Conservation (phyloP, 768 basidiomycete species). For the Lactarius tabidus region DNA sequence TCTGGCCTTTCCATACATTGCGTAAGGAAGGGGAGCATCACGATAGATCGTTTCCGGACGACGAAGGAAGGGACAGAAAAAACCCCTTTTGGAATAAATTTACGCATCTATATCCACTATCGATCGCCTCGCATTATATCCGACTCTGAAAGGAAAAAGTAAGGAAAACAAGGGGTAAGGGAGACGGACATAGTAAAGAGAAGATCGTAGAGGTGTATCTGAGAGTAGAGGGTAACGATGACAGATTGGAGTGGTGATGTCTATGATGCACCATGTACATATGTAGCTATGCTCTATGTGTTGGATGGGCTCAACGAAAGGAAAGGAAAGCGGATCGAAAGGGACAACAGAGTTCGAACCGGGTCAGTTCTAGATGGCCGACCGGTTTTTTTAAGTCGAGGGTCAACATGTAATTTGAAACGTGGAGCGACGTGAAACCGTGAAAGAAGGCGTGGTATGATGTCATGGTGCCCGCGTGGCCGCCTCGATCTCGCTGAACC, state of each 20-base stretch:
- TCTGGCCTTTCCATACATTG: neutral
- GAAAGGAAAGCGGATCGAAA: neutral
- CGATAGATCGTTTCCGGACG: neutral
- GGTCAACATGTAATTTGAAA: constrained; percentile 5
- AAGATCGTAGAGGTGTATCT: neutral
- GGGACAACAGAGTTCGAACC: neutral
- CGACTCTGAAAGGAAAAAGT: neutral
- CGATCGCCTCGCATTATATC: constrained; percentile 12
- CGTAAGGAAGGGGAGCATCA: neutral
- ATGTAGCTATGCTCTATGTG: constrained; percentile 16
- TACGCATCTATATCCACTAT: neutral
- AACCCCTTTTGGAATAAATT: constrained; percentile 5
- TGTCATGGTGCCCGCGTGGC: constrained; percentile 23
- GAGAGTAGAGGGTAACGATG: constrained; percentile 4
- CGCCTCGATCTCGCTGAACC: constrained; percentile 34
- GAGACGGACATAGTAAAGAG: neutral
- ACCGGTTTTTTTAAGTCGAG: neutral
- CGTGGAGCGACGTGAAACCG: neutral
- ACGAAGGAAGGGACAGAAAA: neutral
- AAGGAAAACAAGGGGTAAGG: neutral
- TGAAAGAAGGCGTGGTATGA: neutral
- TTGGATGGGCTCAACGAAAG: neutral
- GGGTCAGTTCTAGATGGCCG: neutral
- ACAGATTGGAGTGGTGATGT: constrained; percentile 12
- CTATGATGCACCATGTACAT: constrained; percentile 15